These are phyloP conservation scores for Alternaria ethzedia DNA, from an alignment of 2,329 filamentous ascomycete species.

Conservation along the genomic window DNA sequence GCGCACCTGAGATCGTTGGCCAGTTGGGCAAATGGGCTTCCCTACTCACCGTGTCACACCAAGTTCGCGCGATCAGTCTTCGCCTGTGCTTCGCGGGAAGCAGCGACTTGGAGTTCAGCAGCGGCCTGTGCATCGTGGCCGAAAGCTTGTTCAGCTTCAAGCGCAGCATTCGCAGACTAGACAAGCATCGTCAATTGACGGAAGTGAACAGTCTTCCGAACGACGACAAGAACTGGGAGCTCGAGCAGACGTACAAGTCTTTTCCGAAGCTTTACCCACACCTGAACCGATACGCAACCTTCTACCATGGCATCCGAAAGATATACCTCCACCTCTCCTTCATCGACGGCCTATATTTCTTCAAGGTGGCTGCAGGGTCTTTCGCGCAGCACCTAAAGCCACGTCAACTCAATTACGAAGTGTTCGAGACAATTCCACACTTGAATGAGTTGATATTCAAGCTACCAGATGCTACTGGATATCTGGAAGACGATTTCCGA, in stretches of 20 bases:
- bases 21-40: slow-evolving; percentile 22
- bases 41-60: slow-evolving; percentile 29
- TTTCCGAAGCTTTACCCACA: slow-evolving; percentile 29
- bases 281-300: slow-evolving; percentile 29
- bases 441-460: slow-evolving; percentile 28
- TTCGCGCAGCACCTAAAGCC: slow-evolving; percentile 11
- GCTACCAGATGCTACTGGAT: slow-evolving; percentile 18
- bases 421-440: slow-evolving; percentile 28
- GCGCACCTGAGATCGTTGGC: slow-evolving; percentile 21
- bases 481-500: slow-evolving; percentile 6
- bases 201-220: slow-evolving; percentile 15
- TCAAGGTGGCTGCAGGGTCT: slow-evolving; percentile 25
- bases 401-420: slow-evolving; percentile 12
- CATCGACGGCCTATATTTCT: slow-evolving; percentile 31
- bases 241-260: no score
- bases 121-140: slow-evolving; percentile 16
- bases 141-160: background rate
- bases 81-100: slow-evolving; percentile 29
- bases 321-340: slow-evolving; percentile 29
- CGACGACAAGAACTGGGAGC: background rate
- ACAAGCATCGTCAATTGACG: slow-evolving; percentile 19
- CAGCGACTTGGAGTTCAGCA: background rate
- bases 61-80: slow-evolving; percentile 30
- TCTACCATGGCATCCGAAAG: slow-evolving; percentile 35
- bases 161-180: slow-evolving; percentile 18